Base-by-base conservation (phyloP, 2,329 filamentous ascomycete species). In the Fonsecaea erecta region DNA sequence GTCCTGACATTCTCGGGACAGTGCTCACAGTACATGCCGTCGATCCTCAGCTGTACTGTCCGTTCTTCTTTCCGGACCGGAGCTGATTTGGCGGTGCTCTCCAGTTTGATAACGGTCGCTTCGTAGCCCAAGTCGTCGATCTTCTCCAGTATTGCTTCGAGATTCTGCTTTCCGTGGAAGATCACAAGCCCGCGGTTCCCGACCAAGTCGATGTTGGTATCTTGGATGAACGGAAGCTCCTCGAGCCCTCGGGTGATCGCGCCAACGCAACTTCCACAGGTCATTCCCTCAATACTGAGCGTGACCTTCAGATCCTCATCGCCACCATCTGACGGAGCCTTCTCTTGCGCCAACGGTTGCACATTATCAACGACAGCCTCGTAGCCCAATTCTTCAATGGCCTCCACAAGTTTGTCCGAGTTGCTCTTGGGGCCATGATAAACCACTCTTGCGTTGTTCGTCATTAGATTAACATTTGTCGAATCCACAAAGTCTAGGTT, bases 21-120 rank as follows among this genome's bases (percentile, higher is more conserved):
- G 72, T 90, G 86, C 14, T 84, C 81, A 76, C 91, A 93, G 76
- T 90, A 92, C 78, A 93, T 88, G 55, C 91, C 91, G 56, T 90
- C 84, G 55, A 94, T 80, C 43, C 77, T 77, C 63, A 93, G 86
- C 62, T 88, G 84, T 1, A 92, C 83, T 0, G 85, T 86, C 53
- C 90, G 68, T 43, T 71, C 64, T 16, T 61, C 43, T 9, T 40
- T 26, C 9, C 28, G 81, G 57, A 2, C 30, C 14, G 18, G 71
- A 67, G 3, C 69, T 62, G 28, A 71, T 65, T 46, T 76, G 71
- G 16, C 76, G 69, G 1, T 74, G 65, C 16, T 82, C 70, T 55
- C 64, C 11, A 85, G 77, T 32, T 81, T 81, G 69, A 86, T 84
- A 14, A 91, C 75, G 0, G 82, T 77, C 30, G 86, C 87, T 35